These are phyloP conservation scores for Talaromyces sp. DNA, from an alignment of 2,329 filamentous ascomycete species.

Conservation along the genomic window DNA sequence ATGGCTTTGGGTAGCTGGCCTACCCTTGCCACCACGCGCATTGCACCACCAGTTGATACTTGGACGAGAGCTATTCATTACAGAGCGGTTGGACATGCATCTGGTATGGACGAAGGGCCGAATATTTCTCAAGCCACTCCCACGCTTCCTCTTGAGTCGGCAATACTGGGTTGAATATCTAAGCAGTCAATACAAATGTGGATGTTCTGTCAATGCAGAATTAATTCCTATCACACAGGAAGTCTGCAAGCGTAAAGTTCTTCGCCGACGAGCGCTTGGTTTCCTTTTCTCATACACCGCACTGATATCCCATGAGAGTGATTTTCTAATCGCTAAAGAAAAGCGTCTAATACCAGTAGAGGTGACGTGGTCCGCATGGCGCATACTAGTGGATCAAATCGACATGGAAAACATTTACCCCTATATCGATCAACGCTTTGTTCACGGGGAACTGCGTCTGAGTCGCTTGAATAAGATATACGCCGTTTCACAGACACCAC, in stretches of 20 bases:
- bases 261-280: conserved; percentile 32
- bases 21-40: not conserved
- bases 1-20: not conserved
- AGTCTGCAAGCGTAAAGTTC: not conserved
- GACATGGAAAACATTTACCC: not conserved
- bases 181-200: no score
- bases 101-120: not conserved
- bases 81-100: not conserved
- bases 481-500: not conserved
- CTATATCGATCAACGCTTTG: not conserved
- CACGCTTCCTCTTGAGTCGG: not conserved
- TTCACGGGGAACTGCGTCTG: not conserved
- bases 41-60: not conserved
- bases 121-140: not conserved
- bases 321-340: conserved; percentile 39
- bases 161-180: no score
- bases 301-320: conserved; percentile 38
- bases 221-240: not conserved
- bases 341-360: conserved; percentile 36
- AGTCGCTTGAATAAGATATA: not conserved
- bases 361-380: conserved; percentile 1
- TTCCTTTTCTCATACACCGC: conserved; percentile 37
- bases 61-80: not conserved
- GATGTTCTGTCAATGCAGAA: no score
- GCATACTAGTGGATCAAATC: not conserved